Evolutionary conservation across 139 green algal genomes (phyloP).

Genomic region (Chlorella sp.): DNA sequence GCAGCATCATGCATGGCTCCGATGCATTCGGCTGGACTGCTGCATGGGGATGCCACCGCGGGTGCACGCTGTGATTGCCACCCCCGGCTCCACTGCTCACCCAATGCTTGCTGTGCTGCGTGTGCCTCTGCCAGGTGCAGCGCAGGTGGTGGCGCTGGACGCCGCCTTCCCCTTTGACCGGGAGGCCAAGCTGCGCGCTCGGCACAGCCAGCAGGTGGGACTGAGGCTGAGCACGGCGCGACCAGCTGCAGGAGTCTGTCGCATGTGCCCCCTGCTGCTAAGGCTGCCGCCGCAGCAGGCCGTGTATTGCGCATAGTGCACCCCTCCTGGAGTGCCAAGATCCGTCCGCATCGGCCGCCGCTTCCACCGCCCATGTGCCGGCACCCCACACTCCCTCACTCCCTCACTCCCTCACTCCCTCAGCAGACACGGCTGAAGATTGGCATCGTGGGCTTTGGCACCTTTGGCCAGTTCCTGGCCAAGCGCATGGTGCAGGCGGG

Average conservation of each 20-base stretch:
- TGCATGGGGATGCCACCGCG: not conserved
- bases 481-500: constrained; percentile 81
- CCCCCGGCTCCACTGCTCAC: not conserved
- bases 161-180: constrained; percentile 65
- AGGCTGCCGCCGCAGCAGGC: not conserved
- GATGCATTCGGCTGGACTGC: not conserved
- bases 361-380: no score
- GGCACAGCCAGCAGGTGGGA: constrained; percentile 7
- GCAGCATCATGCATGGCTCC: no score
- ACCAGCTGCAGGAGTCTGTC: not conserved
- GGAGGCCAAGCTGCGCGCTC: not conserved
- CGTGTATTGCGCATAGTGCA: not conserved
- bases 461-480: constrained; percentile 98
- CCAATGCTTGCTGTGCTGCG: not conserved
- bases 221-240: no score
- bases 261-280: not conserved
- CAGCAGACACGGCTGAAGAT: constrained; percentile 68
- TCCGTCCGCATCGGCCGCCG: no score
- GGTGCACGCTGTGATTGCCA: not conserved
- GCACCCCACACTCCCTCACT: no score
- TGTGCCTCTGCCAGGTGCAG: not conserved
- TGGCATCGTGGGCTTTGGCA: constrained; percentile 98
- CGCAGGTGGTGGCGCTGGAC: constrained; percentile 44
- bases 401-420: not conserved
- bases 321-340: not conserved